phyloP scores from a whole-genome alignment of 2,329 filamentous ascomycete genomes.

The Monosporascus sp. region DNA sequence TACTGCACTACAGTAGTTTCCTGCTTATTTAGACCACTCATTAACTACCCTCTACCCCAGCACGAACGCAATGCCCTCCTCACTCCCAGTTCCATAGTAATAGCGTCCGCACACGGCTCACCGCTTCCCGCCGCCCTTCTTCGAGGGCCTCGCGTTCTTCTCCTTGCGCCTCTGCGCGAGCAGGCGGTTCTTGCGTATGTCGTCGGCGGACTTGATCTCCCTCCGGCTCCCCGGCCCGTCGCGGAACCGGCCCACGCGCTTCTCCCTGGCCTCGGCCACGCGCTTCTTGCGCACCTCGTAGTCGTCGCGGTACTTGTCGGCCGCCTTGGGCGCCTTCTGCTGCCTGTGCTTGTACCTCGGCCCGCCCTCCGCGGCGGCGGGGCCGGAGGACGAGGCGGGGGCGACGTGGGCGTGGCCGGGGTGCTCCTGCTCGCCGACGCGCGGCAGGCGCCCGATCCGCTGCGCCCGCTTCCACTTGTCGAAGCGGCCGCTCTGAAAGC shows the following conservation, averaged over 20 bases:
- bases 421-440: slow-evolving; percentile 71
- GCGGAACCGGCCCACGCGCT: slow-evolving; percentile 67
- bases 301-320: slow-evolving; percentile 88
- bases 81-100: too few relatives aligned
- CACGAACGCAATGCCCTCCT: too few relatives aligned
- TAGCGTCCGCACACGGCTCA: neutral
- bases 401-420: slow-evolving; percentile 25
- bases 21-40: too few relatives aligned
- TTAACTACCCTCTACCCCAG: too few relatives aligned
- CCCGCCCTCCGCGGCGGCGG: slow-evolving; percentile 35
- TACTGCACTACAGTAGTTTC: too few relatives aligned
- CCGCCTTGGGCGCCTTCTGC: slow-evolving; percentile 84
- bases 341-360: slow-evolving; percentile 78
- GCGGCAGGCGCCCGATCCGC: slow-evolving; percentile 70
- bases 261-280: slow-evolving; percentile 80
- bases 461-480: slow-evolving; percentile 88
- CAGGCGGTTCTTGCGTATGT: slow-evolving; percentile 78
- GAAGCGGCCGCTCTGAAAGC: slow-evolving; percentile 89
- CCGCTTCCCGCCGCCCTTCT: slow-evolving; percentile 39
- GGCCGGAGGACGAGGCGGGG: slow-evolving; percentile 23
- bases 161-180: slow-evolving; percentile 69
- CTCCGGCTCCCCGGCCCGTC: slow-evolving; percentile 60
- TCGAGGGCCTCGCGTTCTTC: slow-evolving; percentile 82
- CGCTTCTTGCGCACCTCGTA: slow-evolving; percentile 88
- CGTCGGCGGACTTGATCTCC: slow-evolving; percentile 76